Percentiles rank a stretch among this genome's conserved stretches.
Evolutionary conservation across 164 flowering plant species (phyloP).

Genomic region (Magnolia kwangsiensis): DNA sequence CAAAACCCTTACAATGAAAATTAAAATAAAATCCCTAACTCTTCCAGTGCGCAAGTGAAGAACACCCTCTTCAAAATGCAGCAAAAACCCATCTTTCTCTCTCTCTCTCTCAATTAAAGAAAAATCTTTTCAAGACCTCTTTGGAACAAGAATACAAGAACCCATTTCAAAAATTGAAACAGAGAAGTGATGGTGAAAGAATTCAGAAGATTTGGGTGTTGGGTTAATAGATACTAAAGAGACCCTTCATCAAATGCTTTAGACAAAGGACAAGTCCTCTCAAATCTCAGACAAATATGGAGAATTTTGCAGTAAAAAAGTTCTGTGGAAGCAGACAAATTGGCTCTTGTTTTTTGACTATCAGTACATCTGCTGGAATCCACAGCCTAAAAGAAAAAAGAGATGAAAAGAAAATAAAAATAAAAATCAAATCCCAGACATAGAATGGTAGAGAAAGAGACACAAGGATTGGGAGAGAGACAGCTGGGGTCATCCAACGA

Average conservation of each 20-base stretch:
- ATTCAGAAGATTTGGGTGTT: background rate
- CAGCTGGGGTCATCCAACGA: background rate
- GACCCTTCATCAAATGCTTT: background rate
- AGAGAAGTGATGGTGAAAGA: conserved; percentile 3
- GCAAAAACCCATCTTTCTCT: background rate
- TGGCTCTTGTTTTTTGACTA: background rate
- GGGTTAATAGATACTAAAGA: background rate
- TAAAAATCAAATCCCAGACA: background rate
- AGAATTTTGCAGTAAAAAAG: background rate
- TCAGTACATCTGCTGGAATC: background rate
- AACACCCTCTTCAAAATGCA: background rate
- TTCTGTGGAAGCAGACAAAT: background rate
- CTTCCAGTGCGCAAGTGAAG: background rate
- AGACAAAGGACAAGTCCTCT: background rate
- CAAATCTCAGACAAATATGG: background rate
- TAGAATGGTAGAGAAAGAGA: no score
- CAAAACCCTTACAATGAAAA: conserved; percentile 5
- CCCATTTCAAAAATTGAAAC: conserved; percentile 11
- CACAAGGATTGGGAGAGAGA: background rate
- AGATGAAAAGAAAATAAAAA: background rate
- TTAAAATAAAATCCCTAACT: background rate
- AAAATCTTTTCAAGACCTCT: conserved; percentile 1
- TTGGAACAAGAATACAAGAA: conserved; percentile 12
- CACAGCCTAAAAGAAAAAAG: background rate
- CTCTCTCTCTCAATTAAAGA: background rate